Evolutionary conservation across 495 filamentous ascomycete genomes (phyloP).

Genomic region (Penicillium parvum): DNA sequence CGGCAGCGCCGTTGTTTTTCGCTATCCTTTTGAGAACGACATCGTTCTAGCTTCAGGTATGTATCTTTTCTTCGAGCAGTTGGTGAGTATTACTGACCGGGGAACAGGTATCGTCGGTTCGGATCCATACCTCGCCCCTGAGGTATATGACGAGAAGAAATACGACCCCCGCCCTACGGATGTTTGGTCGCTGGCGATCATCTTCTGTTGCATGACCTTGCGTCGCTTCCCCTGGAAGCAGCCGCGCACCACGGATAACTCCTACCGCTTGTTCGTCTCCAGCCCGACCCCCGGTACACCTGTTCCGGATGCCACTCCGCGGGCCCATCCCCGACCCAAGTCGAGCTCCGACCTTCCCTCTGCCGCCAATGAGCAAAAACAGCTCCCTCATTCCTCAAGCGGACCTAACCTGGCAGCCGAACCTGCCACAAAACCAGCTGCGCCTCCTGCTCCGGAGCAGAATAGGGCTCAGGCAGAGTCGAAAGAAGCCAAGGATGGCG

Average conservation of each 20-base stretch:
- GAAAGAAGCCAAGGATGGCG: slow-evolving; percentile 8
- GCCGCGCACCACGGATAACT: slow-evolving; percentile 86
- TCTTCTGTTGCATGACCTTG: slow-evolving; percentile 98
- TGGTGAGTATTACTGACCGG: slow-evolving; percentile 1
- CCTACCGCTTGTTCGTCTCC: slow-evolving; percentile 86
- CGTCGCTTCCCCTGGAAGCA: slow-evolving; percentile 97
- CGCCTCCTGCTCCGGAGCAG: slow-evolving; percentile 11
- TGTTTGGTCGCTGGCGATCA: slow-evolving; percentile 97
- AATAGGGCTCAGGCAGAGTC: slow-evolving; percentile 12
- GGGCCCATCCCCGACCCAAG: slow-evolving; percentile 33
- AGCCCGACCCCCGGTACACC: slow-evolving; percentile 56
- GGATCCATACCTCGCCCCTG: slow-evolving; percentile 93
- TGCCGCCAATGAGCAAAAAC: slow-evolving; percentile 24
- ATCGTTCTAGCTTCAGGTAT: slow-evolving; percentile 82
- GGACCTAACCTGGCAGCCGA: slow-evolving; percentile 11
- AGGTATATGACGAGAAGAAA: slow-evolving; percentile 91
- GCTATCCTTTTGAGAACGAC: slow-evolving; percentile 94
- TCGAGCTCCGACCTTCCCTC: slow-evolving; percentile 35
- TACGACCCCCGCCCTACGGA: slow-evolving; percentile 94
- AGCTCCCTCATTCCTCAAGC: slow-evolving; percentile 8
- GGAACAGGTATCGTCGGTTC: slow-evolving; percentile 86
- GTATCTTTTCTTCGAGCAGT: slow-evolving; percentile 19
- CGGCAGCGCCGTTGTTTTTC: slow-evolving; percentile 93
- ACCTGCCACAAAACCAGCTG: slow-evolving; percentile 1
- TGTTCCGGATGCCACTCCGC: slow-evolving; percentile 42